Conservation (phyloP, 768 basidiomycete genomes). For the Udeniomyces megalosporus region DNA sequence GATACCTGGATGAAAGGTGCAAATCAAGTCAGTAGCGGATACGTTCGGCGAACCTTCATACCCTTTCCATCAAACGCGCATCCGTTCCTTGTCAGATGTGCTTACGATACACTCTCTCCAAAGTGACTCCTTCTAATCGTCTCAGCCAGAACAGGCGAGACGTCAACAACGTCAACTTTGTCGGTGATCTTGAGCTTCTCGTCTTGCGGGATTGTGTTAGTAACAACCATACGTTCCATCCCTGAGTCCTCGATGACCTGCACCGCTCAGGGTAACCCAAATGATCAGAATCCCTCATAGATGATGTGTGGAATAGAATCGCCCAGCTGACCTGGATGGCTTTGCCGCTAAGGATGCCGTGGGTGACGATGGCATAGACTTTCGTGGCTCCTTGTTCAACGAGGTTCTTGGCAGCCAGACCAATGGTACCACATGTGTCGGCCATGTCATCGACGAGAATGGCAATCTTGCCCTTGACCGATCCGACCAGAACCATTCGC, state of each 20-base stretch:
- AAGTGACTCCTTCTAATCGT: conserved; percentile 55
- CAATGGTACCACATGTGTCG: conserved; percentile 80
- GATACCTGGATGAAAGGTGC: not conserved
- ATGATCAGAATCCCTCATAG: not conserved
- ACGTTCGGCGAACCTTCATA: not conserved
- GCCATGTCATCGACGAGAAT: conserved; percentile 99
- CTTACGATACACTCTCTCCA: conserved; percentile 16
- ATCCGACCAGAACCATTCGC: conserved; percentile 68
- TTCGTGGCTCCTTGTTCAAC: conserved; percentile 75
- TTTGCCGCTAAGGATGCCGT: conserved; percentile 28
- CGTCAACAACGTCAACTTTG: conserved; percentile 77
- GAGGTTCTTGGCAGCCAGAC: conserved; percentile 67
- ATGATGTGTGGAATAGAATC: not conserved
- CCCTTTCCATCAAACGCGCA: not conserved
- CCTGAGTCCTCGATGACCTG: conserved; percentile 49
- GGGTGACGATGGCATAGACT: conserved; percentile 77
- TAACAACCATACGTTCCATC: conserved; percentile 76
- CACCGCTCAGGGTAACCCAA: not conserved
- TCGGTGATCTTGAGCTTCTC: conserved; percentile 38
- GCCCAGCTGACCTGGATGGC: conserved; percentile 37
- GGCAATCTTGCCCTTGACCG: conserved; percentile 83
- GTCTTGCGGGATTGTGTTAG: conserved; percentile 82
- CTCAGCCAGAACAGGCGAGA: conserved; percentile 83
- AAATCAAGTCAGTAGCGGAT: not conserved
- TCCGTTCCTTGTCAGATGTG: not conserved